Conservation (phyloP, 2,329 filamentous ascomycete species). For the Fusarium camptoceras region DNA sequence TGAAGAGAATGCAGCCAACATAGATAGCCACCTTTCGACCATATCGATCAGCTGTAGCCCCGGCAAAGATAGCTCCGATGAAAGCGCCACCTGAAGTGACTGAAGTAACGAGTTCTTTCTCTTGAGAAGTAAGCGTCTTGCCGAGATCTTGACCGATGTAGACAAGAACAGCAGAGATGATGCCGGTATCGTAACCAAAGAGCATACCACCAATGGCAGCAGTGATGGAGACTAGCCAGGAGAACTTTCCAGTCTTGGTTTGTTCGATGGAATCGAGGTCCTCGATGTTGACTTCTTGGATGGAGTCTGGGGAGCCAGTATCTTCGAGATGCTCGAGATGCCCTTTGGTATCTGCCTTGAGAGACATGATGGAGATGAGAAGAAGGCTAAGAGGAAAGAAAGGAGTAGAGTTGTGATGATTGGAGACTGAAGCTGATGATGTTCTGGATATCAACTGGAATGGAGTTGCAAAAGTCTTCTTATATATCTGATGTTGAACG, state of each 20-base stretch:
- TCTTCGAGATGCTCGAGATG: slow-evolving; percentile 40
- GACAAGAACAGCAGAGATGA: slow-evolving; percentile 52
- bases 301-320: slow-evolving; percentile 21
- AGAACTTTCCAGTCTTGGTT: slow-evolving; percentile 42
- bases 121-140: slow-evolving; percentile 53
- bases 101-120: slow-evolving; percentile 65
- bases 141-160: slow-evolving; percentile 51
- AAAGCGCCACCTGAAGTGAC: slow-evolving; percentile 57
- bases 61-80: slow-evolving; percentile 46
- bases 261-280: slow-evolving; percentile 45
- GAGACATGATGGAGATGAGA: slow-evolving; percentile 23
- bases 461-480: slow-evolving; percentile 27
- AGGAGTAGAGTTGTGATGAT: background rate
- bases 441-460: slow-evolving; percentile 8
- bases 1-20: slow-evolving; percentile 45
- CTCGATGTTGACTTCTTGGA: slow-evolving; percentile 36
- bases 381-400: background rate
- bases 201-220: slow-evolving; percentile 54
- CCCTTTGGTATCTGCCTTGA: slow-evolving; percentile 35
- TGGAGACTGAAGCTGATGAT: slow-evolving; percentile 12
- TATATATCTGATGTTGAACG: slow-evolving; percentile 28
- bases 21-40: slow-evolving; percentile 47
- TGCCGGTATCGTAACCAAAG: slow-evolving; percentile 53
- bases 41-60: slow-evolving; percentile 43
- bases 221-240: slow-evolving; percentile 45